These are phyloP conservation scores for Eucalyptus tenuipes DNA, from an alignment of 345 rosid genomes.

Conservation along the genomic window DNA sequence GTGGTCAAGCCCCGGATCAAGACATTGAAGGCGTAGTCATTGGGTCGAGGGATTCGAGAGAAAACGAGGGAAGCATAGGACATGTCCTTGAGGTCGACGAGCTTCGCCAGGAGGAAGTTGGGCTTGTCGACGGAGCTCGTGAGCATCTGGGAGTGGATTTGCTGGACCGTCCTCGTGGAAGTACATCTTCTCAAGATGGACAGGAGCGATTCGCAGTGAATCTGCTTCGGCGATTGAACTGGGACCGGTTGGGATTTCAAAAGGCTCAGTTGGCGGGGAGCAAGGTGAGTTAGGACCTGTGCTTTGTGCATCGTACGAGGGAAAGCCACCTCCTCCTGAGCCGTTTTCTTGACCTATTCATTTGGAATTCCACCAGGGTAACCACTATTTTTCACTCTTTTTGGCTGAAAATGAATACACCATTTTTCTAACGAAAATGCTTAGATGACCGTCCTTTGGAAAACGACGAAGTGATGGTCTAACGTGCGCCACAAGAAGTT, in stretches of 20 bases:
- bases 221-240: neutral
- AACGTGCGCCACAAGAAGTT: too few species aligned
- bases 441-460: too few species aligned
- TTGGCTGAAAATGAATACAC: neutral
- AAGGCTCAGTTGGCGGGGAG: neutral
- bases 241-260: neutral
- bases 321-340: neutral
- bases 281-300: neutral
- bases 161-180: slow-evolving; percentile 25
- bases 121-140: slow-evolving; percentile 27
- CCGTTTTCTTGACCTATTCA: neutral
- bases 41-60: slow-evolving; percentile 34
- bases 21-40: slow-evolving; percentile 63
- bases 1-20: slow-evolving; percentile 72
- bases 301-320: neutral
- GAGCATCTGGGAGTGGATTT: slow-evolving; percentile 68
- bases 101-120: slow-evolving; percentile 55
- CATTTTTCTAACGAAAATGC: neutral
- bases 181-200: slow-evolving; percentile 26
- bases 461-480: too few species aligned
- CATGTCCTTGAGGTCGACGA: slow-evolving; percentile 47
- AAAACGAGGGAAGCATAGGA: slow-evolving; percentile 51
- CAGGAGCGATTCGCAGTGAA: slow-evolving; percentile 13
- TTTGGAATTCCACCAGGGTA: neutral
- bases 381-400: neutral